Conservation (phyloP, 441 rosid species). For the Brassica balearica region DNA sequence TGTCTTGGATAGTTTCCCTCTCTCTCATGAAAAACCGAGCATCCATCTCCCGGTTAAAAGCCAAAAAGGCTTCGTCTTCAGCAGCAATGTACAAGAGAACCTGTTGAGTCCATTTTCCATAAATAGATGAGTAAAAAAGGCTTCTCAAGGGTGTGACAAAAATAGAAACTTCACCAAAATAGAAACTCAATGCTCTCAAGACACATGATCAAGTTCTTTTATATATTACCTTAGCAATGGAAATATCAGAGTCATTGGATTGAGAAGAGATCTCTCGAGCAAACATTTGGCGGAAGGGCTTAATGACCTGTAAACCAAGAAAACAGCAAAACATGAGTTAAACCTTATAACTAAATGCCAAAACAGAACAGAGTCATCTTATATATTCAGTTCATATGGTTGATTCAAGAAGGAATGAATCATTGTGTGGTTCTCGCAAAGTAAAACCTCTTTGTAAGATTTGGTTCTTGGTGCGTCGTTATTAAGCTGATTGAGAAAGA, state of each 20-base stretch:
- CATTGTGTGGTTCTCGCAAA: constrained; percentile 41
- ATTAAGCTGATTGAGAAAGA: too few relatives aligned
- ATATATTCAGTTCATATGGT: background rate
- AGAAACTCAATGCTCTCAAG: too few relatives aligned
- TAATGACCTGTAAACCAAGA: constrained; percentile 55
- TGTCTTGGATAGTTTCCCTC: constrained; percentile 42
- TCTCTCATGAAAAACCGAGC: constrained; percentile 56
- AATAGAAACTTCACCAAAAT: constrained; percentile 2
- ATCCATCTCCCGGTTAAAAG: constrained; percentile 63
- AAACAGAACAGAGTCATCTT: background rate
- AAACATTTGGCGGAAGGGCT: constrained; percentile 72
- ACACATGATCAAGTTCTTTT: too few relatives aligned
- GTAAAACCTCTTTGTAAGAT: constrained; percentile 76
- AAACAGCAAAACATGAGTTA: constrained; percentile 37
- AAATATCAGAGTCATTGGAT: constrained; percentile 77
- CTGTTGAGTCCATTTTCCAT: constrained; percentile 48
- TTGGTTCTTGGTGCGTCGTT: constrained; percentile 63
- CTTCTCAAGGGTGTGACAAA: background rate
- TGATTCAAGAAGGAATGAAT: constrained; percentile 27
- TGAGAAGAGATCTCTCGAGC: constrained; percentile 69
- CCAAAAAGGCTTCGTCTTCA: constrained; percentile 81
- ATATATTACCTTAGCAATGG: constrained; percentile 71
- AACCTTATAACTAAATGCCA: background rate
- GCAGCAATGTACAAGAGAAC: constrained; percentile 82
- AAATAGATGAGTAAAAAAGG: constrained; percentile 13